Conservation (phyloP, 306 rosid species). For the Boehmeria nivea region DNA sequence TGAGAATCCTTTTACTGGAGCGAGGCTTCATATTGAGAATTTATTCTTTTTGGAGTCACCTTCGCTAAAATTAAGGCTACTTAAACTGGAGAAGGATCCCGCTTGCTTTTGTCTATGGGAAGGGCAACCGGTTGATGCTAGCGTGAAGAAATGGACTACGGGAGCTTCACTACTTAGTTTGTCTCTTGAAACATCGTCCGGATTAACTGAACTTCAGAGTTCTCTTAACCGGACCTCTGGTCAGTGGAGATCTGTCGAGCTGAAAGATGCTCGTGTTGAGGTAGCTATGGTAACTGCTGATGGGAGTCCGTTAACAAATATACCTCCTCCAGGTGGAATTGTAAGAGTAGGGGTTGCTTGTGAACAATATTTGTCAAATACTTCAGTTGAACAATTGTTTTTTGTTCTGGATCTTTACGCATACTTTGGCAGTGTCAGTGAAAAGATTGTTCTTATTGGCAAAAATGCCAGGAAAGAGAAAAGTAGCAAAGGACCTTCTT, state of each 20-base stretch:
- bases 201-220: constrained; percentile 34
- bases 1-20: constrained; percentile 69
- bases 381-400: constrained; percentile 84
- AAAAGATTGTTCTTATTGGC: constrained; percentile 61
- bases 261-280: constrained; percentile 69
- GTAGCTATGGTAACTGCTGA: constrained; percentile 94
- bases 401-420: constrained; percentile 83
- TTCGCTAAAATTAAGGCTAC: constrained; percentile 45
- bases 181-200: constrained; percentile 60
- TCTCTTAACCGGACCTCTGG: constrained; percentile 50
- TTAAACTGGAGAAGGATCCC: constrained; percentile 89
- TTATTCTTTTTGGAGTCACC: constrained; percentile 67
- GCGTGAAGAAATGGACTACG: constrained; percentile 79
- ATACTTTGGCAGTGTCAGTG: constrained; percentile 75
- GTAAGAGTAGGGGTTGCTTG: constrained; percentile 88
- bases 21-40: constrained; percentile 71
- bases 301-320: constrained; percentile 62
- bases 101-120: constrained; percentile 94
- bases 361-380: constrained; percentile 67
- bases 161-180: constrained; percentile 63
- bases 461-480: constrained; percentile 45
- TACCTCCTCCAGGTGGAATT: constrained; percentile 93
- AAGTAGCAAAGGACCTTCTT: constrained; percentile 24
- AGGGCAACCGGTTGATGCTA: constrained; percentile 82
- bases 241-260: constrained; percentile 87